Evolutionary conservation across 2,329 filamentous ascomycete species (phyloP).

Genomic region (Fusarium coicis): DNA sequence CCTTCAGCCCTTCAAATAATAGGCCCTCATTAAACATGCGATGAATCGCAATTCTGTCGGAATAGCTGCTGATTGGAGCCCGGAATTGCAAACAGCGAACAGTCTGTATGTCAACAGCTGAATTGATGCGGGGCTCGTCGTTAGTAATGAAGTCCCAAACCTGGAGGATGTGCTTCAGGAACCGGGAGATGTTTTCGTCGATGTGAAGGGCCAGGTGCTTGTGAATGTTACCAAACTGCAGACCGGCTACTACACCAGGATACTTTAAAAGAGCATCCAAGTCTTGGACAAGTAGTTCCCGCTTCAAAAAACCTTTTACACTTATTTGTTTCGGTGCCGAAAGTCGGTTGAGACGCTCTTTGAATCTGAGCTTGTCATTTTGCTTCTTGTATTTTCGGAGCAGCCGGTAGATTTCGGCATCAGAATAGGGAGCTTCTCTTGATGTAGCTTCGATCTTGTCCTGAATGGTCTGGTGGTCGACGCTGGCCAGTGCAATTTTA

Average conservation of each 20-base stretch:
- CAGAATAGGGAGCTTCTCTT: background rate
- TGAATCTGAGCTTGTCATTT: background rate
- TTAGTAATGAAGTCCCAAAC: background rate
- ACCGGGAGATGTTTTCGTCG: background rate
- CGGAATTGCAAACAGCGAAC: background rate
- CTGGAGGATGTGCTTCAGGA: background rate
- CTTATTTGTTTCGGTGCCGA: background rate
- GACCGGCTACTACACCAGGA: background rate
- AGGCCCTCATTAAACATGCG: background rate
- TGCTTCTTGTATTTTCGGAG: background rate
- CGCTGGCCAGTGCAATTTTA: background rate
- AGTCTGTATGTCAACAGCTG: background rate
- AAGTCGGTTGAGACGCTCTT: background rate
- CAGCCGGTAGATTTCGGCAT: background rate
- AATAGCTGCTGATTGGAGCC: background rate
- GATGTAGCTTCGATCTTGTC: conserved; percentile 1
- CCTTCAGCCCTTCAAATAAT: background rate
- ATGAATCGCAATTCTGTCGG: background rate
- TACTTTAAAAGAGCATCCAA: background rate
- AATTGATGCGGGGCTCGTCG: background rate
- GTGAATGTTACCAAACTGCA: background rate
- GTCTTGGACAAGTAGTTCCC: background rate
- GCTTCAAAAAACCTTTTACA: background rate
- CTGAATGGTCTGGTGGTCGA: background rate
- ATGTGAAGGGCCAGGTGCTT: conserved; percentile 5